Evolutionary conservation across 2,329 filamentous ascomycete genomes (phyloP).

Genomic region (Nannizzia gypsea): DNA sequence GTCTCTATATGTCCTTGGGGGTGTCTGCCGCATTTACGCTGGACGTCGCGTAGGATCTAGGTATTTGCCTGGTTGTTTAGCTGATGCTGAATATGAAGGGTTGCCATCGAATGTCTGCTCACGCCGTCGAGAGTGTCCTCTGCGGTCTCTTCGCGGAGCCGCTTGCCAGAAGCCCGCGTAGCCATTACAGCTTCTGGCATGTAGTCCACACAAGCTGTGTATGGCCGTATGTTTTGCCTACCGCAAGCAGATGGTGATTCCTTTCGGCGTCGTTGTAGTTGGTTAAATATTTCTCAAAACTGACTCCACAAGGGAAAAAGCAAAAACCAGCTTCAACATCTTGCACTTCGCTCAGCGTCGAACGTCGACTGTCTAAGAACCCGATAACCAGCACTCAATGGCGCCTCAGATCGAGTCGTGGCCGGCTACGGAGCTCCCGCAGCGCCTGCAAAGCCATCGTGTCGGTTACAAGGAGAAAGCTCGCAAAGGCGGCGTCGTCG

Average conservation of each 20-base stretch:
- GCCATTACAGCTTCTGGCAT: not conserved
- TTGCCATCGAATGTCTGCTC: too few species aligned
- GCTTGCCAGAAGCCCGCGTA: not conserved
- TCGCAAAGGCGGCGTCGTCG: constrained; percentile 41
- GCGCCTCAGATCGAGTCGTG: constrained; percentile 45
- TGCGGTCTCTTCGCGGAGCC: not conserved
- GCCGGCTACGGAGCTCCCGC: constrained; percentile 40
- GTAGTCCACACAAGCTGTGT: too few species aligned
- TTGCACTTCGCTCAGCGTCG: not conserved
- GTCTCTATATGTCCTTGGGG: not conserved
- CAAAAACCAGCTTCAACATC: not conserved
- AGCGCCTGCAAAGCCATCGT: constrained; percentile 38
- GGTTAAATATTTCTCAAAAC: too few species aligned
- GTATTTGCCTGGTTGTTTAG: too few species aligned
- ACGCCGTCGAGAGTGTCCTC: not conserved
- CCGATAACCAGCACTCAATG: constrained; percentile 30
- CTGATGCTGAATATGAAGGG: not conserved
- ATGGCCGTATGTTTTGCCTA: too few species aligned
- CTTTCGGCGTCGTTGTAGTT: too few species aligned
- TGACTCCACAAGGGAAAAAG: too few species aligned
- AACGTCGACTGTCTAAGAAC: not conserved
- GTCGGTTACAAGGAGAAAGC: constrained; percentile 38
- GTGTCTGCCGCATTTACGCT: not conserved
- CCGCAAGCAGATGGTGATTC: too few species aligned
- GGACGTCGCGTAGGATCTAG: not conserved